Evolutionary conservation across 129 eudicot genomes (phyloP).

Genomic region (Cynara cardunculus): DNA sequence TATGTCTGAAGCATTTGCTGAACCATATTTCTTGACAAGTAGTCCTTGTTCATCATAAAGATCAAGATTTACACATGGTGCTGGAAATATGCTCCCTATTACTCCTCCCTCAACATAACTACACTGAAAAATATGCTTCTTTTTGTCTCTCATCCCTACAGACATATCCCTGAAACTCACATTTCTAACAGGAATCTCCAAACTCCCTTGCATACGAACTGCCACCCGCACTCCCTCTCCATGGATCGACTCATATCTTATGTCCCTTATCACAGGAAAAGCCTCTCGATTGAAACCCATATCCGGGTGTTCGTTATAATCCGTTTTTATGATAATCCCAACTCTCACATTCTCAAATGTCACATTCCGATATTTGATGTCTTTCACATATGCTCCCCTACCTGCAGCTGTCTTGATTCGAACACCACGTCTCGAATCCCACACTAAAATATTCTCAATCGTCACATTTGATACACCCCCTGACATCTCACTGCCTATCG

Average conservation of each 20-base stretch:
- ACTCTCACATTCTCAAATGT: conserved; percentile 54
- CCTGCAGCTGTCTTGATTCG: conserved; percentile 76
- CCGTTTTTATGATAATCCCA: conserved; percentile 57
- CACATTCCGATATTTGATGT: conserved; percentile 46
- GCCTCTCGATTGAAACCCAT: conserved; percentile 49
- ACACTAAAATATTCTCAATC: conserved; percentile 58
- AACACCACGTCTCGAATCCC: conserved; percentile 72
- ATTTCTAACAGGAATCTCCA: conserved; percentile 45
- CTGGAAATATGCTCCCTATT: conserved; percentile 56
- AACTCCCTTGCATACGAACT: conserved; percentile 61
- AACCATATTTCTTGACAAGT: conserved; percentile 38
- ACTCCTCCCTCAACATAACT: conserved; percentile 61
- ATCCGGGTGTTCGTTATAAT: conserved; percentile 70
- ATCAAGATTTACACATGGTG: conserved; percentile 73
- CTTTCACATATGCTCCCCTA: conserved; percentile 61
- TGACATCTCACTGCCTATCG: conserved; percentile 77
- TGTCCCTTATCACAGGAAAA: conserved; percentile 45
- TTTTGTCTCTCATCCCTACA: conserved; percentile 53
- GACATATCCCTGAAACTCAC: conserved; percentile 69
- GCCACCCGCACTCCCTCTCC: conserved; percentile 75
- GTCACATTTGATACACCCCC: conserved; percentile 80
- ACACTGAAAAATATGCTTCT: conserved; percentile 69
- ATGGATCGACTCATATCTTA: conserved; percentile 51
- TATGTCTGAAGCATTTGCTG: conserved; percentile 57
- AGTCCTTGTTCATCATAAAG: conserved; percentile 57